Conservation (phyloP, 345 rosid species). For the Turritis glabra region DNA sequence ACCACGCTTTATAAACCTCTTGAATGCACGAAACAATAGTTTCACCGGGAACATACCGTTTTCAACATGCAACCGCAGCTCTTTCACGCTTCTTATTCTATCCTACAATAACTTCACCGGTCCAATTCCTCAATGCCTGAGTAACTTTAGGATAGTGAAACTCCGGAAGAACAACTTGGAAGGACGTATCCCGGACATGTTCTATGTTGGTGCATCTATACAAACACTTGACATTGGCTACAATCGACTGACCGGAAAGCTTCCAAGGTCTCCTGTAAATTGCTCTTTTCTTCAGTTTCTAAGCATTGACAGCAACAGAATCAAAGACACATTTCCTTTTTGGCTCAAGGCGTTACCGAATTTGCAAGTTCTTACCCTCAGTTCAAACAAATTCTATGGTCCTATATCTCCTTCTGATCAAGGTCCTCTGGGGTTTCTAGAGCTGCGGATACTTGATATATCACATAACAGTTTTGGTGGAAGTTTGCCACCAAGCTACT, state of each 20-base stretch:
- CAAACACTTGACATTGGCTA: slow-evolving; percentile 18
- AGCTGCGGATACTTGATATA: slow-evolving; percentile 11
- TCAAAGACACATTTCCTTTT: slow-evolving; percentile 26
- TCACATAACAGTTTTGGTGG: background rate
- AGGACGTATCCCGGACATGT: slow-evolving; percentile 7
- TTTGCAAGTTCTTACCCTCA: slow-evolving; percentile 4
- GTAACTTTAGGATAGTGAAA: background rate
- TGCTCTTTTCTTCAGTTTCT: slow-evolving; percentile 3
- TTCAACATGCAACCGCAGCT: background rate
- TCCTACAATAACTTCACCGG: slow-evolving; percentile 24
- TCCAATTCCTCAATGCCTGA: slow-evolving; percentile 11
- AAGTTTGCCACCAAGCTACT: slow-evolving; percentile 17
- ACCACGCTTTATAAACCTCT: background rate
- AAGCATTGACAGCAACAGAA: slow-evolving; percentile 5
- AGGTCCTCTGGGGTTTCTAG: no score
- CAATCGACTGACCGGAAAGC: background rate
- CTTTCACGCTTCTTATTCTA: background rate
- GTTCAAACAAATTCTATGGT: slow-evolving; percentile 24
- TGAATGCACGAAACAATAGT: background rate
- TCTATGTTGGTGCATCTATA: background rate
- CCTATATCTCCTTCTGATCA: background rate
- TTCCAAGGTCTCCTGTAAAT: slow-evolving; percentile 28
- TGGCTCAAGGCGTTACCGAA: slow-evolving; percentile 17
- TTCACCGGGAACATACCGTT: slow-evolving; percentile 15
- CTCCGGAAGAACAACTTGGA: slow-evolving; percentile 32